Conservation (phyloP, 306 rosid genomes). For the Malus sylvestris region DNA sequence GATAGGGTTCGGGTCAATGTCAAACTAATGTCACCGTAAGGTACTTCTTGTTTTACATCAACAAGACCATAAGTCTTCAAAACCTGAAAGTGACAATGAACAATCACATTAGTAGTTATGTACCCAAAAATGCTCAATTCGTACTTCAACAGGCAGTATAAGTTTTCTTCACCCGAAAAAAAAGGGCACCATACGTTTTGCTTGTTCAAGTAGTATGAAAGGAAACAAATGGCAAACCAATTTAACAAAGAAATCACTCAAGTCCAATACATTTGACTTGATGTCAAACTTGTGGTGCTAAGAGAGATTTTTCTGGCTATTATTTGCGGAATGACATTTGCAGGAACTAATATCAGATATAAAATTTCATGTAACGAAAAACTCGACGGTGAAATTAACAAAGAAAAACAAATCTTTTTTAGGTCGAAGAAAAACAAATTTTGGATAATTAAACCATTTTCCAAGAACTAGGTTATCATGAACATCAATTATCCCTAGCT, state of each 20-base stretch:
- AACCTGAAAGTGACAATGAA: slow-evolving; percentile 42
- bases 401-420: not conserved
- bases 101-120: not conserved
- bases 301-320: not conserved
- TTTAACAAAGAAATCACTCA: not conserved
- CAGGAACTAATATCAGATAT: not conserved
- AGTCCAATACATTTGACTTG: not conserved
- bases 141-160: not conserved
- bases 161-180: not conserved
- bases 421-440: not conserved
- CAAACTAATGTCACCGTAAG: slow-evolving; percentile 63
- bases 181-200: not conserved
- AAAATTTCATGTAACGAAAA: not conserved
- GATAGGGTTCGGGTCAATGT: slow-evolving; percentile 44
- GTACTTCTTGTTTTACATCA: slow-evolving; percentile 65
- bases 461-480: not conserved
- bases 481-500: not conserved
- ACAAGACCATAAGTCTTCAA: slow-evolving; percentile 53
- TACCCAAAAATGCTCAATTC: not conserved
- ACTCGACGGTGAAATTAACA: not conserved
- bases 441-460: not conserved
- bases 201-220: not conserved
- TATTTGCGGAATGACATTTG: too few relatives aligned
- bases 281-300: not conserved
- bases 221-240: not conserved